phyloP scores from a whole-genome alignment of 148 eudicot genomes.

The Pharnaceum exiguum region DNA sequence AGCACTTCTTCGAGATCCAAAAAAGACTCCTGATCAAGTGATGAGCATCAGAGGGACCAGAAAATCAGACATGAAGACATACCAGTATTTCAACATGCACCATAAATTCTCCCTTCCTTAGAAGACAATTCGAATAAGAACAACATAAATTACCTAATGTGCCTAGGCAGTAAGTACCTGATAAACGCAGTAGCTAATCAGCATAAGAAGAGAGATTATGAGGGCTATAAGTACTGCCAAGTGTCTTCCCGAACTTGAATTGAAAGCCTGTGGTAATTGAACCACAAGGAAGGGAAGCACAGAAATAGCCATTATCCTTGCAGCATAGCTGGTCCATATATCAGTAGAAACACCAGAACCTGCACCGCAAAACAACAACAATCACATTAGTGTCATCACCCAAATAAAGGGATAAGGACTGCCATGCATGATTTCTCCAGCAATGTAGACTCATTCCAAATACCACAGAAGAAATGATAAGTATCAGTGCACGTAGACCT shows the following conservation, averaged over 20 bases:
- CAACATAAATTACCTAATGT: background rate
- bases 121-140: too few relatives aligned
- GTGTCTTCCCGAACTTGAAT: slow-evolving; percentile 54
- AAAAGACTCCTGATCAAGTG: too few relatives aligned
- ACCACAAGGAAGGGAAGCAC: slow-evolving; percentile 70
- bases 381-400: background rate
- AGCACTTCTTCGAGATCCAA: too few relatives aligned
- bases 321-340: slow-evolving; percentile 88
- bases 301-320: slow-evolving; percentile 74
- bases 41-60: too few relatives aligned
- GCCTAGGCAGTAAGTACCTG: slow-evolving; percentile 48
- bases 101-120: too few relatives aligned
- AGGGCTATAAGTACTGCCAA: slow-evolving; percentile 53
- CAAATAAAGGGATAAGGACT: background rate
- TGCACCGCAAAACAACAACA: slow-evolving; percentile 14
- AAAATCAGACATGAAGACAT: too few relatives aligned
- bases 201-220: slow-evolving; percentile 44
- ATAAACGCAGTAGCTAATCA: slow-evolving; percentile 65
- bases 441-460: too few relatives aligned
- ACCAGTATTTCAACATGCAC: too few relatives aligned
- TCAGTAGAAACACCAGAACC: slow-evolving; percentile 83
- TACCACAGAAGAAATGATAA: too few relatives aligned
- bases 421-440: too few relatives aligned
- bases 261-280: slow-evolving; percentile 64
- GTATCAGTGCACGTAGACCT: too few relatives aligned